A percentile compares a stretch with the other conserved stretches of the same genome.
These are phyloP conservation scores for Trichothecium sympodiale DNA, from an alignment of 2,329 filamentous ascomycete species.

Conservation along the genomic window DNA sequence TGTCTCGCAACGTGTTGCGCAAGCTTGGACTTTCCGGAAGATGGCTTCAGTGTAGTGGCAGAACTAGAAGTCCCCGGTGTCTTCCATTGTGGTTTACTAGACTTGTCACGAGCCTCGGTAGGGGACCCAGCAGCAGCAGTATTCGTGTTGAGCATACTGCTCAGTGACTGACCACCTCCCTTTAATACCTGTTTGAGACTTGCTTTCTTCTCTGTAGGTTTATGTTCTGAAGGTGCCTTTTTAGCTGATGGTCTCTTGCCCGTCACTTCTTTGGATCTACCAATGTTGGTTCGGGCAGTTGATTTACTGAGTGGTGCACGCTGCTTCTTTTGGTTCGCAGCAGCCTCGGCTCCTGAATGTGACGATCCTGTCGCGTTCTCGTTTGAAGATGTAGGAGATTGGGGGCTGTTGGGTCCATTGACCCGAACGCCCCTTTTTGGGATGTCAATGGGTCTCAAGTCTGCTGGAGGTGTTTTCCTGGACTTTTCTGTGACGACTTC, in stretches of 20 bases:
- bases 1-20: not conserved
- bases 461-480: not conserved
- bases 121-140: slow-evolving; percentile 13
- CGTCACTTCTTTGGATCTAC: slow-evolving; percentile 11
- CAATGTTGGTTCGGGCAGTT: slow-evolving; percentile 11
- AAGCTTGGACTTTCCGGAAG: slow-evolving; percentile 3
- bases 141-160: slow-evolving; percentile 40
- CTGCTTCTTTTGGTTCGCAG: slow-evolving; percentile 35
- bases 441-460: not conserved
- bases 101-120: slow-evolving; percentile 11
- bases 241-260: slow-evolving; percentile 18
- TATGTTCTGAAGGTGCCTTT: slow-evolving; percentile 9
- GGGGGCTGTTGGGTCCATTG: too few species aligned
- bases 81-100: slow-evolving; percentile 14
- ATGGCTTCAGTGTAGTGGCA: slow-evolving; percentile 6
- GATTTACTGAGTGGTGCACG: slow-evolving; percentile 22
- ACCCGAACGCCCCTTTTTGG: not conserved
- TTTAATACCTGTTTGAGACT: slow-evolving; percentile 40
- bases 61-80: slow-evolving; percentile 6
- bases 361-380: not conserved
- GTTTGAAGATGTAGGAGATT: too few species aligned
- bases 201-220: slow-evolving; percentile 29
- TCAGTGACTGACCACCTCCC: slow-evolving; percentile 34
- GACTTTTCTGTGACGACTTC: too few species aligned
- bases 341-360: not conserved